Evolutionary conservation across 176 grass and related monocot genomes (phyloP).

Genomic region (Eremochloa ophiuroides): DNA sequence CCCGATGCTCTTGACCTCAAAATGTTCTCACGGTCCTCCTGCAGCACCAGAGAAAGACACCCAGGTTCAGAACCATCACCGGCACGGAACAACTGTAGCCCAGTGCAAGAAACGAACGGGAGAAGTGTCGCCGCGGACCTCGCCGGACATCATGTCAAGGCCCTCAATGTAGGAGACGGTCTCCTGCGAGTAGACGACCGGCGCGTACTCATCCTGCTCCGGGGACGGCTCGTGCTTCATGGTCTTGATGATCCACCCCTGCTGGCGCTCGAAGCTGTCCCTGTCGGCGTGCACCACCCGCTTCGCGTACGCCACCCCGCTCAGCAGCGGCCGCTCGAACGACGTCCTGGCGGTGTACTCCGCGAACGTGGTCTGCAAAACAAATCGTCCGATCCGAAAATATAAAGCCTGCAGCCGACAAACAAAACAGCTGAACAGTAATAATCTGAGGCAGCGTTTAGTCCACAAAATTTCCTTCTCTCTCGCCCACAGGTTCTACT

Average conservation of each 20-base stretch:
- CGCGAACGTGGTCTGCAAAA: conserved; percentile 70
- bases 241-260: conserved; percentile 91
- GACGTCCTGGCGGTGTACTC: conserved; percentile 77
- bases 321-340: conserved; percentile 88
- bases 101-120: not conserved
- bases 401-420: not conserved
- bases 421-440: conserved; percentile 13
- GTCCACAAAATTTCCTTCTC: no score
- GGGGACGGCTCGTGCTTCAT: conserved; percentile 93
- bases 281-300: conserved; percentile 69
- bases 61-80: conserved; percentile 19
- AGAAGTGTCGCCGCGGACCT: conserved; percentile 21
- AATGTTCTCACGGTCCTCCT: conserved; percentile 97
- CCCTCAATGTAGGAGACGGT: conserved; percentile 96
- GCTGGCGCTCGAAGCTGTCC: conserved; percentile 68
- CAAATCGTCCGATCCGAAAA: not conserved
- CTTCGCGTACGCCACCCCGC: conserved; percentile 87
- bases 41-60: not conserved
- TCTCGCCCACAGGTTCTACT: not conserved
- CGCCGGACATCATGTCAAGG: conserved; percentile 92
- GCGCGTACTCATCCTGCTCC: conserved; percentile 81
- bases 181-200: conserved; percentile 94
- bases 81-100: not conserved
- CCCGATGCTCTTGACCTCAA: conserved; percentile 68
- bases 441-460: no score